Evolutionary conservation across 169 alveolate species (phyloP).

Genomic region (Plasmodium coatneyi): DNA sequence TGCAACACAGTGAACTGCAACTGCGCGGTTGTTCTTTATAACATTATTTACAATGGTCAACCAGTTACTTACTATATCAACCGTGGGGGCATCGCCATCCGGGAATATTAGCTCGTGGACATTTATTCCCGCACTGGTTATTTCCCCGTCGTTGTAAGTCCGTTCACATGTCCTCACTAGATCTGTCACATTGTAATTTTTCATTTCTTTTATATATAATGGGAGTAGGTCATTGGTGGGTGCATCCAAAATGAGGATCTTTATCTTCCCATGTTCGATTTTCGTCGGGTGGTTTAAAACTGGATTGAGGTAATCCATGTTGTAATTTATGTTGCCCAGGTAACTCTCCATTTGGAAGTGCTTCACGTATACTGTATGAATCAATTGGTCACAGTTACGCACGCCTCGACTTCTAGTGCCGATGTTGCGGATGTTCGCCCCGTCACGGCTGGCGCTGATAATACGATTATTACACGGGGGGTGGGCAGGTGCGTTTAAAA

Average conservation of each 20-base stretch:
- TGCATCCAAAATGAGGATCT: slow-evolving; percentile 91
- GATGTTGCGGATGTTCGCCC: background rate
- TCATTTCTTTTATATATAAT: slow-evolving; percentile 87
- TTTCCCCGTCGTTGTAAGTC: slow-evolving; percentile 85
- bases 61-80: slow-evolving; percentile 89
- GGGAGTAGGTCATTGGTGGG: slow-evolving; percentile 88
- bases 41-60: slow-evolving; percentile 84
- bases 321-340: slow-evolving; percentile 30
- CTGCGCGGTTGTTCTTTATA: slow-evolving; percentile 84
- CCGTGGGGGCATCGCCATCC: slow-evolving; percentile 94
- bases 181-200: slow-evolving; percentile 86
- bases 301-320: slow-evolving; percentile 70
- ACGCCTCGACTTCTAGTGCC: background rate
- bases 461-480: slow-evolving; percentile 4
- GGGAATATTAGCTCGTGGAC: slow-evolving; percentile 89
- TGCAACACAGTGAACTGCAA: slow-evolving; percentile 95
- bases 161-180: slow-evolving; percentile 93
- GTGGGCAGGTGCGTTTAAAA: background rate
- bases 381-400: slow-evolving; percentile 1
- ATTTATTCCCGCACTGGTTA: slow-evolving; percentile 83
- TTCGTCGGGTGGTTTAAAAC: slow-evolving; percentile 90
- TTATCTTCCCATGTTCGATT: slow-evolving; percentile 87
- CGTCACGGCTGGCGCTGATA: background rate
- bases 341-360: slow-evolving; percentile 33
- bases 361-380: slow-evolving; percentile 23